These are phyloP conservation scores for Phycomyces nitens DNA, from an alignment of 192 early-diverging fungal species.

Conservation along the genomic window DNA sequence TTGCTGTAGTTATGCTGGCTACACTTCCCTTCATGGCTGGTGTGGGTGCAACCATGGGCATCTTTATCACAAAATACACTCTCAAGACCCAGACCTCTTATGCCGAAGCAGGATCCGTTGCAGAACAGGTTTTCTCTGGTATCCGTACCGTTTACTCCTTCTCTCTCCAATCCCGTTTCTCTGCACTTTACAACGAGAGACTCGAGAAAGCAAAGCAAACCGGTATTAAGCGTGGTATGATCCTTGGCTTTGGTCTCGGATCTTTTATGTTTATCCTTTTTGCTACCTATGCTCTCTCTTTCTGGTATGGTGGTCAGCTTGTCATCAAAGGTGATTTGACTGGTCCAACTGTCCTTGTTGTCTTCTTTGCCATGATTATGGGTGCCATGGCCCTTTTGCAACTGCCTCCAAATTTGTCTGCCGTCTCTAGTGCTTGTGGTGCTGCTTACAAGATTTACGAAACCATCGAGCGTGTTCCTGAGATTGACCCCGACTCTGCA, in stretches of 20 bases:
- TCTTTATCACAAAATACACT: conserved; percentile 46
- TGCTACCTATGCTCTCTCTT: conserved; percentile 71
- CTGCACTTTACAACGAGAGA: conserved; percentile 56
- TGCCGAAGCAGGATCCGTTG: conserved; percentile 84
- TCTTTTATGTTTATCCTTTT: conserved; percentile 75
- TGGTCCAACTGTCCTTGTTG: conserved; percentile 62
- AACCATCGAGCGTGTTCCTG: conserved; percentile 78
- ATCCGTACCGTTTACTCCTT: conserved; percentile 91
- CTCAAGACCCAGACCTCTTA: conserved; percentile 58
- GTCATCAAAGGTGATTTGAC: conserved; percentile 43
- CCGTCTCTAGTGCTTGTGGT: conserved; percentile 70
- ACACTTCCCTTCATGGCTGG: conserved; percentile 70
- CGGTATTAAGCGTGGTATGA: conserved; percentile 61
- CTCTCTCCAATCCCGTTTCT: conserved; percentile 69
- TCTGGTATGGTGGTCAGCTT: conserved; percentile 76
- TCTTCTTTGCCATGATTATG: conserved; percentile 88
- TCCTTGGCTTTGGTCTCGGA: conserved; percentile 67
- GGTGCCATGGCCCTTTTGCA: conserved; percentile 70
- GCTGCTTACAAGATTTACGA: conserved; percentile 79
- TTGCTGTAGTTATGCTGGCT: conserved; percentile 78
- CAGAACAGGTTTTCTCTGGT: conserved; percentile 76
- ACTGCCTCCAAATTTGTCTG: conserved; percentile 67
- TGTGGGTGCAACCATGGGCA: conserved; percentile 34
- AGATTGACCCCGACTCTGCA: conserved; percentile 62
- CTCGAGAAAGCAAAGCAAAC: conserved; percentile 57